Base-by-base conservation (phyloP, 139 green algal genomes). In the Chlamydomonas sphaeroides region DNA sequence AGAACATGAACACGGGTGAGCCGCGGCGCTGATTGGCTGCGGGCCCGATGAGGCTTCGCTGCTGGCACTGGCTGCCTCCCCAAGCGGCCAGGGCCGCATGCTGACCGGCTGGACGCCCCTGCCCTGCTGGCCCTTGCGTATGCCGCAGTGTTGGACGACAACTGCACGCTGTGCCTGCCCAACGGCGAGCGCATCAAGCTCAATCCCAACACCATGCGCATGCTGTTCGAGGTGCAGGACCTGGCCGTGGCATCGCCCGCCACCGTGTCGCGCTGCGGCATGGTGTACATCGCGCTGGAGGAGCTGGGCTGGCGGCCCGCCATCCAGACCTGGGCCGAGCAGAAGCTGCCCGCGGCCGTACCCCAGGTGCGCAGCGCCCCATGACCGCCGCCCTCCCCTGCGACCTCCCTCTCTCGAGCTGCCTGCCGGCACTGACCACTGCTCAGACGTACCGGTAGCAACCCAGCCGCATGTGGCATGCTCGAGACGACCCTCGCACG, bases 101-200 rank as follows among this genome's bases (percentile, higher is more conserved):
- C n/a, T n/a, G n/a, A n/a, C n/a, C n/a, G n/a, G n/a, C n/a, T n/a
- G n/a, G n/a, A n/a, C n/a, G n/a, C n/a, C n/a, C n/a, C n/a, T n/a
- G n/a, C n/a, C n/a, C n/a, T n/a, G n/a, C n/a, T n/a, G n/a, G n/a
- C n/a, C n/a, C n/a, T n/a, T n/a, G n/a, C n/a, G n/a, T n/a, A 53
- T 53, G 11, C 45, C 45, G 11, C 45, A 53, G 77, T 79, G 84
- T 33, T 78, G 61, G 94, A 97, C 79, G 94, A 97, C 90, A 97
- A 97, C 87, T 95, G 92, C 88, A 94, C 90, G 61, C 87, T 97
- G 42, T 97, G 93, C 88, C 72, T 97, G 68, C 92, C 94, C 62
- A 97, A 96, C 74, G 94, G 94, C 51, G 93, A 97, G 89, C 90
- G 94, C 83, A 97, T 95, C 83, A 96, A 95, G 90, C 88, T 95